phyloP scores from a whole-genome alignment of 805 yeast genomes.

The Myxozyma mucilagina region DNA sequence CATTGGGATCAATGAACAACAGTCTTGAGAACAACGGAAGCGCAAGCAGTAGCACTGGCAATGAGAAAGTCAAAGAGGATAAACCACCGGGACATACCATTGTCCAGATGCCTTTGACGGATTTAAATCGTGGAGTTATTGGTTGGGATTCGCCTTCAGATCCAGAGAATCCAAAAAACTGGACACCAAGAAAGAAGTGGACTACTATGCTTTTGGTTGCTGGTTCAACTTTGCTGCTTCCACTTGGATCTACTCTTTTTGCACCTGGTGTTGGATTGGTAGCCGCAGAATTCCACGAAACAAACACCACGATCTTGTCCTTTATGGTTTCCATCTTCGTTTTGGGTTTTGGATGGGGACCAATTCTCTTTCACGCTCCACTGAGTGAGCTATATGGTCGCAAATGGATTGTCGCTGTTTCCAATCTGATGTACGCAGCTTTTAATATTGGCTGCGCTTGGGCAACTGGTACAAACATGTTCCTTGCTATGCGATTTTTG shows the following conservation, averaged over 20 bases:
- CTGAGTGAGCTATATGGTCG: slow-evolving; percentile 70
- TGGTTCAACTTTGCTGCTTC: slow-evolving; percentile 19
- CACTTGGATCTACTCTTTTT: slow-evolving; percentile 28
- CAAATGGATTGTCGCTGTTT: slow-evolving; percentile 58
- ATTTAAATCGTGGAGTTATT: slow-evolving; percentile 24
- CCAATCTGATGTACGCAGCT: slow-evolving; percentile 43
- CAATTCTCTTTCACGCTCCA: slow-evolving; percentile 50
- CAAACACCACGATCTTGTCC: slow-evolving; percentile 44
- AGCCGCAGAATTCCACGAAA: slow-evolving; percentile 41
- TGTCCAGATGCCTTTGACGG: slow-evolving; percentile 14
- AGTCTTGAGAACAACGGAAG: too few relatives aligned
- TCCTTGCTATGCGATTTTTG: slow-evolving; percentile 70
- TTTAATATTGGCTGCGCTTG: slow-evolving; percentile 37
- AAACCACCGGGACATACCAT: slow-evolving; percentile 3
- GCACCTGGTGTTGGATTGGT: slow-evolving; percentile 33
- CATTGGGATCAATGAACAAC: too few relatives aligned
- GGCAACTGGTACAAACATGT: slow-evolving; percentile 51
- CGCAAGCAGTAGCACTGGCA: background rate
- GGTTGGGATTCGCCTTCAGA: slow-evolving; percentile 40
- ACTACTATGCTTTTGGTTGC: slow-evolving; percentile 38
- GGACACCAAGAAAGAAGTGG: slow-evolving; percentile 44
- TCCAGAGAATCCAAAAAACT: slow-evolving; percentile 43
- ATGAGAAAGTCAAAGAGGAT: background rate
- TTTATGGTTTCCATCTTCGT: slow-evolving; percentile 50
- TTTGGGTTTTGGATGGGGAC: slow-evolving; percentile 59